These are phyloP conservation scores for Ilyonectria robusta DNA, from an alignment of 2,329 filamentous ascomycete genomes.

Conservation along the genomic window DNA sequence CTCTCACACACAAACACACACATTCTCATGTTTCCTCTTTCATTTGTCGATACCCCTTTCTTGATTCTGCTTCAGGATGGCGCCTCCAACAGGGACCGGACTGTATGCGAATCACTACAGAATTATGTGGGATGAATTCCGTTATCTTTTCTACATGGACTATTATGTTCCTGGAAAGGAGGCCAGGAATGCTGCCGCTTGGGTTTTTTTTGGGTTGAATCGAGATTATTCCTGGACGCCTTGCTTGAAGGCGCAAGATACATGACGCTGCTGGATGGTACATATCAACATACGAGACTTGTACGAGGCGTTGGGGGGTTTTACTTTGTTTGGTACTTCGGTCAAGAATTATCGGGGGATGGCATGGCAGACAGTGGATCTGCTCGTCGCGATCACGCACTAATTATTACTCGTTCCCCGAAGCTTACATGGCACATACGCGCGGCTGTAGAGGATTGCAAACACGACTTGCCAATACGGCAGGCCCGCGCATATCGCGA, in stretches of 20 bases:
- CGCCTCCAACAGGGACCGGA: slow-evolving; percentile 9
- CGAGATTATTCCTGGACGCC: slow-evolving; percentile 24
- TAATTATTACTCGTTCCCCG: slow-evolving; percentile 44
- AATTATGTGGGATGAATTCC: slow-evolving; percentile 23
- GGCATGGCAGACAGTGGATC: slow-evolving; percentile 39
- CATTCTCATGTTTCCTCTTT: slow-evolving; percentile 36
- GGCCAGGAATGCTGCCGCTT: background rate
- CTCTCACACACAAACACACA: slow-evolving; percentile 16
- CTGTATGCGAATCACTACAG: slow-evolving; percentile 24
- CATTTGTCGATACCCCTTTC: slow-evolving; percentile 48
- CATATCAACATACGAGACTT: slow-evolving; percentile 46
- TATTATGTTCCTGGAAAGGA: slow-evolving; percentile 16
- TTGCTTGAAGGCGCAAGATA: slow-evolving; percentile 31
- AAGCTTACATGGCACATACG: slow-evolving; percentile 47
- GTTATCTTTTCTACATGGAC: slow-evolving; percentile 18
- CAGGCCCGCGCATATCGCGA: slow-evolving; percentile 31
- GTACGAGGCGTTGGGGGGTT: slow-evolving; percentile 47
- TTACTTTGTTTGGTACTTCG: slow-evolving; percentile 37
- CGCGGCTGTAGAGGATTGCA: slow-evolving; percentile 42
- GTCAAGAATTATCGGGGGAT: slow-evolving; percentile 30
- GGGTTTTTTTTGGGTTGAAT: slow-evolving; percentile 35
- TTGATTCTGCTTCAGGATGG: slow-evolving; percentile 24
- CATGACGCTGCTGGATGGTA: slow-evolving; percentile 48
- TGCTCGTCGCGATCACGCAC: slow-evolving; percentile 41
- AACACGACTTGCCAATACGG: slow-evolving; percentile 27